Percentiles rank a stretch among this genome's conserved stretches.
Evolutionary conservation across 129 eudicot genomes (phyloP).

Genomic region (Escallonia herrerae): DNA sequence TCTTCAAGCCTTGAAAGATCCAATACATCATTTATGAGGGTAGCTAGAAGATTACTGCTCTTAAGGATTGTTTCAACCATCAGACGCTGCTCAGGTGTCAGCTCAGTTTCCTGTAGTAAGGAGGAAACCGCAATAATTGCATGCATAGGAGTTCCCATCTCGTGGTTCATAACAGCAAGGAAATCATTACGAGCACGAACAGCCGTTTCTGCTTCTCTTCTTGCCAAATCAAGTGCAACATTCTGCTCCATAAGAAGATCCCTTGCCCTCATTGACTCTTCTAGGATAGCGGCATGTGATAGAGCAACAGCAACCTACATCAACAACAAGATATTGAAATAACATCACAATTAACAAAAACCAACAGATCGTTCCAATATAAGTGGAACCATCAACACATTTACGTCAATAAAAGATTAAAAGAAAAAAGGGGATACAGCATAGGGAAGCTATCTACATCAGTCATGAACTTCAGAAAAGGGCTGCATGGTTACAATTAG

Average conservation of each 20-base stretch:
- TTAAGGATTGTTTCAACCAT: slow-evolving; percentile 94
- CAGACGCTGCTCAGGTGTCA: slow-evolving; percentile 88
- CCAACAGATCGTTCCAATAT: neutral
- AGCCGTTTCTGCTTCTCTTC: slow-evolving; percentile 95
- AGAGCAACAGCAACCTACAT: slow-evolving; percentile 92
- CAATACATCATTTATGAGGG: slow-evolving; percentile 85
- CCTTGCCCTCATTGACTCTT: slow-evolving; percentile 95
- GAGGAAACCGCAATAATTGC: slow-evolving; percentile 89
- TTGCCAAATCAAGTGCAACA: slow-evolving; percentile 92
- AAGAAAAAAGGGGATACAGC: neutral
- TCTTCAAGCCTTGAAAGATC: slow-evolving; percentile 96
- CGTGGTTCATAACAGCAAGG: slow-evolving; percentile 99
- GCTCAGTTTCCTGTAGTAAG: slow-evolving; percentile 69
- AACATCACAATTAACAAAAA: neutral
- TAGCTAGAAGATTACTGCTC: slow-evolving; percentile 85
- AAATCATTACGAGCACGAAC: slow-evolving; percentile 95
- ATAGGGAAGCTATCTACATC: neutral
- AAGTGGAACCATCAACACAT: neutral
- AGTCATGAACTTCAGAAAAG: neutral
- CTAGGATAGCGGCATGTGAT: slow-evolving; percentile 96
- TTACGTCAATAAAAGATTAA: neutral
- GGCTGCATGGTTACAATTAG: no score
- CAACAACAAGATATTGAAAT: neutral
- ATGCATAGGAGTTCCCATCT: slow-evolving; percentile 98
- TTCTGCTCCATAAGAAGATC: slow-evolving; percentile 92